These are phyloP conservation scores for Raphidocelis subcapitata DNA, from an alignment of 139 green algal species.

Conservation along the genomic window DNA sequence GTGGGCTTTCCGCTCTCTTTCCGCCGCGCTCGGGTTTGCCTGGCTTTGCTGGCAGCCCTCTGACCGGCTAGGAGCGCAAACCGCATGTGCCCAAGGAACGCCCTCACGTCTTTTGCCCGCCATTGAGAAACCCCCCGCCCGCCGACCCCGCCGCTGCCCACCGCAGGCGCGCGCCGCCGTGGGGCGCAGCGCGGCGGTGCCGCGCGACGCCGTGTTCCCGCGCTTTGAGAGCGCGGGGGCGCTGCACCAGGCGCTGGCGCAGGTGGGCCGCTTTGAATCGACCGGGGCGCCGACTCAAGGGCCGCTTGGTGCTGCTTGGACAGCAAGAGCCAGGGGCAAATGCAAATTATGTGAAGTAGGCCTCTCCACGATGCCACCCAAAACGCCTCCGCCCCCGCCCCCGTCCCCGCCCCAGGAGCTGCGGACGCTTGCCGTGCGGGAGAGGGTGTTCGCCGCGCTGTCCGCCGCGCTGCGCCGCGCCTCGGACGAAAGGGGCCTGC, in stretches of 20 bases:
- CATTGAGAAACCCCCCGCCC: too few relatives aligned
- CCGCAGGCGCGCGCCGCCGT: slow-evolving; percentile 29
- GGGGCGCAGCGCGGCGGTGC: slow-evolving; percentile 29
- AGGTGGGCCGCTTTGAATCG: neutral
- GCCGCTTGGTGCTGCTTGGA: too few relatives aligned
- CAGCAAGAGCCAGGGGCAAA: too few relatives aligned
- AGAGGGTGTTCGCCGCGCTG: slow-evolving; percentile 23
- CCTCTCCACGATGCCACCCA: too few relatives aligned
- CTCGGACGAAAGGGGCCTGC: neutral
- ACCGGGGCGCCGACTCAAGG: too few relatives aligned
- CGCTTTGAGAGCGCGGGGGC: slow-evolving; percentile 40
- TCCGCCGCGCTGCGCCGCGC: neutral
- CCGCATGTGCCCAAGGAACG: too few relatives aligned
- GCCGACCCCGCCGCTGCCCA: neutral
- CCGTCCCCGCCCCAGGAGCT: slow-evolving; percentile 43
- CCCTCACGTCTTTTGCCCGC: too few relatives aligned
- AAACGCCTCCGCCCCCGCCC: too few relatives aligned
- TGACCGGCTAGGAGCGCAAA: too few relatives aligned
- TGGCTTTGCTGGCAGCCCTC: neutral
- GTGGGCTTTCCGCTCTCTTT: neutral
- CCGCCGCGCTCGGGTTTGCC: neutral
- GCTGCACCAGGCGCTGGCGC: slow-evolving; percentile 12
- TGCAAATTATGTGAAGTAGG: too few relatives aligned
- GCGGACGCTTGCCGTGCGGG: slow-evolving; percentile 50
- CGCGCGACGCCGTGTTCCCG: slow-evolving; percentile 47